Base-by-base conservation (phyloP, 148 eudicot species). In the Suaeda aralocaspica region DNA sequence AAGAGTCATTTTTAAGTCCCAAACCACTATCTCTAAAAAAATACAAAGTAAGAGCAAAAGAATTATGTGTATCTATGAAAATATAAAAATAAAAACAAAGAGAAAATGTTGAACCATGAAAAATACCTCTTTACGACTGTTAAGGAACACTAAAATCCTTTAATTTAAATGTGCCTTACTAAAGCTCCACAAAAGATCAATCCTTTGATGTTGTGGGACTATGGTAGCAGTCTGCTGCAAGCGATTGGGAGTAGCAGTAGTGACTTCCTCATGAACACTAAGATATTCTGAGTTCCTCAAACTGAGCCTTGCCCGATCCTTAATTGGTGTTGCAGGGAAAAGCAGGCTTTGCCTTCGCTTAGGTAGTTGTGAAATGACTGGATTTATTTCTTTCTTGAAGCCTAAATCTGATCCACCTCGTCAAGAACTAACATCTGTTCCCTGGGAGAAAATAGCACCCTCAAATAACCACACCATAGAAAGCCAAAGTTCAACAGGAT, bases 321-420 rank as follows among this genome's bases (percentile, higher is more conserved):
- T 87, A 66, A 93, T 96, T 6, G 89, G 98, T 36, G 98, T 93
- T 41, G 98, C 98, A 22, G 96, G 90, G 72, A 93, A 93, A 49
- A 93, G 85, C 16, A 93, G 79, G 15, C 96, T 93, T 66, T 93
- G 96, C 59, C 98, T 81, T 16, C 66, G 69, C 69, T 81, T 91
- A 31, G 98, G 96, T 52, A 93, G 81, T 83, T 93, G 96, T 28
- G 94, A 88, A 67, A 93, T 63, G 53, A 93, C 84, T 59, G 98
- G 94, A 80, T 90, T 88, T 57, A 93, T 29, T 31, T 77, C 90
- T 58, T 71, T 87, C 74, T 88, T 93, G 68, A 93, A 93, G 33
- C 92, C 92, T n/a, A 70, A 93, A 87, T 52, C 98, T 89, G 79
- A n/a, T 93, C 98, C 75, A 95, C 98, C 84, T 93, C 96, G 53